Evolutionary conservation across 176 grass and related monocot species (phyloP).

Genomic region (Carex scoparia): DNA sequence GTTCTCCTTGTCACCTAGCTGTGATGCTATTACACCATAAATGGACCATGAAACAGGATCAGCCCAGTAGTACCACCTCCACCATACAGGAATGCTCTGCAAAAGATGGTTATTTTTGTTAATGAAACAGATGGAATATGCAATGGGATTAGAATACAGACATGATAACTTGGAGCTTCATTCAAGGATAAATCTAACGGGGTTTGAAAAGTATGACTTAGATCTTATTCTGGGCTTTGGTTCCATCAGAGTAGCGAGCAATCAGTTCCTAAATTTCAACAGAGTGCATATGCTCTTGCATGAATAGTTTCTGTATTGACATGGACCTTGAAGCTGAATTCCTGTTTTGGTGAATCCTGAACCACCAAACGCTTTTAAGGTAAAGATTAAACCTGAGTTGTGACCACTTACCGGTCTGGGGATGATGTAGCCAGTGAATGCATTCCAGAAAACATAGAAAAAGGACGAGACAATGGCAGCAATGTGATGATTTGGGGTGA

Average conservation of each 20-base stretch:
- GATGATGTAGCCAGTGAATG: slow-evolving; percentile 70
- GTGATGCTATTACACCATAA: slow-evolving; percentile 60
- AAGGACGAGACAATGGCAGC: slow-evolving; percentile 56
- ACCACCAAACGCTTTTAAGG: neutral
- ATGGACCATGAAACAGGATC: slow-evolving; percentile 77
- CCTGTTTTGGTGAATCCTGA: neutral
- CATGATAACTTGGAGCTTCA: neutral
- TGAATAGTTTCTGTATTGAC: neutral
- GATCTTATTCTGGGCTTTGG: neutral
- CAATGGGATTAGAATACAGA: neutral
- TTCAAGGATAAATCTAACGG: neutral
- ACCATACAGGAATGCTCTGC: slow-evolving; percentile 72
- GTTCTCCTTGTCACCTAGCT: slow-evolving; percentile 37
- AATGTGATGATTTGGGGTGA: slow-evolving; percentile 53
- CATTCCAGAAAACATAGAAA: slow-evolving; percentile 63
- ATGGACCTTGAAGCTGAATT: neutral
- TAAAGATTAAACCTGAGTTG: neutral
- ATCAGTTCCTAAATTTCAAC: neutral
- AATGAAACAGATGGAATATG: slow-evolving; percentile 7
- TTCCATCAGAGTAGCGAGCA: too few species aligned
- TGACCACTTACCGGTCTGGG: slow-evolving; percentile 48
- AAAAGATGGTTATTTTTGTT: slow-evolving; percentile 5
- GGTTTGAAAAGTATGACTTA: neutral
- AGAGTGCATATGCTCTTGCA: neutral
- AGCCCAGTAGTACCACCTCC: slow-evolving; percentile 96